A percentile compares a stretch with the other conserved stretches of the same genome.
Evolutionary conservation across 2,329 filamentous ascomycete species (phyloP).

Genomic region (Diaporthe sp.): DNA sequence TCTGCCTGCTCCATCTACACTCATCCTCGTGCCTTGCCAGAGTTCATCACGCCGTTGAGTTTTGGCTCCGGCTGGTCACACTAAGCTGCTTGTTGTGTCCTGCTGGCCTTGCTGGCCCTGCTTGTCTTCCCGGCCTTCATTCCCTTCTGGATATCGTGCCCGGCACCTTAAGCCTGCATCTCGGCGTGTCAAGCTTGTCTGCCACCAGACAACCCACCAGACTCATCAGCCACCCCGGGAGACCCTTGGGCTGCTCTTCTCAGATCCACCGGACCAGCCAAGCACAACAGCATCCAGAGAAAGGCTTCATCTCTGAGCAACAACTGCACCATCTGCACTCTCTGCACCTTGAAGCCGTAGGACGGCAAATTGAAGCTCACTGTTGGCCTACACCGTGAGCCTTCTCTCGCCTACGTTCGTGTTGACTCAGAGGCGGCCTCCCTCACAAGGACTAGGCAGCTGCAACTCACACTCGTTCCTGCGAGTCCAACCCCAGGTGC

Average conservation of each 20-base stretch:
- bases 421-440: conserved; percentile 26
- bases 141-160: conserved; percentile 22
- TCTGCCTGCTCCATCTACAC: conserved; percentile 35
- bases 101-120: conserved; percentile 4
- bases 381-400: background rate
- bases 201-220: background rate
- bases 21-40: conserved; percentile 26
- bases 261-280: conserved; percentile 11
- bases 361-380: background rate
- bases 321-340: background rate
- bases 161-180: background rate
- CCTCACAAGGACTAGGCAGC: conserved; percentile 24
- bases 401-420: background rate
- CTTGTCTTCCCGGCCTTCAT: background rate
- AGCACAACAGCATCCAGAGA: background rate
- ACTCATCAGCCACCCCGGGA: background rate
- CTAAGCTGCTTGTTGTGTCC: background rate
- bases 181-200: background rate
- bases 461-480: conserved; percentile 1
- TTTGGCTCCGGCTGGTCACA: conserved; percentile 25
- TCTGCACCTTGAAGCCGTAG: background rate
- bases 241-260: background rate
- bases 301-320: background rate
- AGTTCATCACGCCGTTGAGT: conserved; percentile 32
- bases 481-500: background rate